Evolutionary conservation across 192 early-diverging fungal genomes (phyloP).

Genomic region (Coemansia sp.): DNA sequence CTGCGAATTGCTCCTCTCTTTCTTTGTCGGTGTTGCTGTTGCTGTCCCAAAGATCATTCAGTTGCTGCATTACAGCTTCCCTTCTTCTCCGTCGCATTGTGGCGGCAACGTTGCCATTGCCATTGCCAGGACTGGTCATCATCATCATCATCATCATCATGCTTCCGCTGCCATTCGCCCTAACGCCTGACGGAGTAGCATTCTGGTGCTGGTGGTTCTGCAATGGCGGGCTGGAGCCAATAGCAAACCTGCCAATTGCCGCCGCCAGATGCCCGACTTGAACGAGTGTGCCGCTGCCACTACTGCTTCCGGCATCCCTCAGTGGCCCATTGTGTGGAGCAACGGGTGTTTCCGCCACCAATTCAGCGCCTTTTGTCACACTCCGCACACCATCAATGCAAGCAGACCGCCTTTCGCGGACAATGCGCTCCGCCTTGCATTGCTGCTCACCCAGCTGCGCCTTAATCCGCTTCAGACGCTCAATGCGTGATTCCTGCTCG

Average conservation of each 20-base stretch:
- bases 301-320: background rate
- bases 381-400: background rate
- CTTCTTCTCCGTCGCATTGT: background rate
- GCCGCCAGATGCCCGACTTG: slow-evolving; percentile 1
- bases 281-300: background rate
- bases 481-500: slow-evolving; percentile 23
- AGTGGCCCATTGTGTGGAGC: background rate
- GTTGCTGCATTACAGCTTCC: background rate
- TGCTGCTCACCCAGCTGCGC: slow-evolving; percentile 36
- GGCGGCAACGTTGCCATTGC: background rate
- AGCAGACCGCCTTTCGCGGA: background rate
- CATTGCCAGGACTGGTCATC: background rate
- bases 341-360: background rate
- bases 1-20: background rate
- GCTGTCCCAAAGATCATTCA: background rate
- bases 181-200: too few relatives aligned
- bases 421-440: slow-evolving; percentile 6
- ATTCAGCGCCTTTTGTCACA: background rate
- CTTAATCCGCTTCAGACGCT: slow-evolving; percentile 25
- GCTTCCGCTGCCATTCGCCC: background rate
- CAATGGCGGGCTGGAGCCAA: background rate
- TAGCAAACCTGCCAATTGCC: slow-evolving; percentile 6
- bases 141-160: background rate
- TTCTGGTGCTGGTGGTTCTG: too few relatives aligned
- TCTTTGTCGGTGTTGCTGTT: background rate